These are phyloP conservation scores for Phytophthora ramorum DNA, from an alignment of 352 stramenopile genomes.

Conservation along the genomic window DNA sequence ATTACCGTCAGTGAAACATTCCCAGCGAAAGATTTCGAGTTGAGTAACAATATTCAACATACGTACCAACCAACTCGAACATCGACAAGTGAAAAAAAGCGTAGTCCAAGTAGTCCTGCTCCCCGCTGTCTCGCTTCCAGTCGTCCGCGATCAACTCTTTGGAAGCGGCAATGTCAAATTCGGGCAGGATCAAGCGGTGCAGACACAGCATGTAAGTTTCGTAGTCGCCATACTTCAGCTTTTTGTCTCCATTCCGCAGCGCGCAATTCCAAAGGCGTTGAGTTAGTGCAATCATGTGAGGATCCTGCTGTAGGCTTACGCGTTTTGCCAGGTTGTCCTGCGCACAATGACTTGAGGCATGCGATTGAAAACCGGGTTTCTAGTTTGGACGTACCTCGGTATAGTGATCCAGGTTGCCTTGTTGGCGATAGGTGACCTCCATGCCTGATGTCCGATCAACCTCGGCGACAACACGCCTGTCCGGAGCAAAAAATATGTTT, in stretches of 20 bases:
- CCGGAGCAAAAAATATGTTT: neutral
- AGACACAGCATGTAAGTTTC: constrained; percentile 77
- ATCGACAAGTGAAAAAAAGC: constrained; percentile 83
- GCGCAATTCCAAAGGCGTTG: constrained; percentile 74
- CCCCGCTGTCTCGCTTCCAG: constrained; percentile 67
- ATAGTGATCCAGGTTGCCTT: constrained; percentile 81
- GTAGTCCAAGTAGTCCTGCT: constrained; percentile 64
- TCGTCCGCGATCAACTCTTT: constrained; percentile 72
- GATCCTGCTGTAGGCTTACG: constrained; percentile 58
- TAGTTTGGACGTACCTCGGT: constrained; percentile 48
- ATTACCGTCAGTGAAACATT: neutral
- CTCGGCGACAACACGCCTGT: constrained; percentile 69
- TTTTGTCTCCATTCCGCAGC: constrained; percentile 39
- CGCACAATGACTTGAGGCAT: neutral
- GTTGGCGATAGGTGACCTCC: constrained; percentile 64
- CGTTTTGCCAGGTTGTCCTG: constrained; percentile 79
- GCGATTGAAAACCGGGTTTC: neutral
- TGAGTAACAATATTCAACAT: neutral
- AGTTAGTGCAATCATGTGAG: constrained; percentile 74
- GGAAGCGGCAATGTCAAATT: constrained; percentile 73
- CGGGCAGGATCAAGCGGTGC: constrained; percentile 77
- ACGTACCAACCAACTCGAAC: constrained; percentile 81
- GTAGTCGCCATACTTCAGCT: constrained; percentile 57
- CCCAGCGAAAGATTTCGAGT: neutral
- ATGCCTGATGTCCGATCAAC: constrained; percentile 22